Base-by-base conservation (phyloP, 2,329 filamentous ascomycete genomes). In the Ilyonectria robusta region DNA sequence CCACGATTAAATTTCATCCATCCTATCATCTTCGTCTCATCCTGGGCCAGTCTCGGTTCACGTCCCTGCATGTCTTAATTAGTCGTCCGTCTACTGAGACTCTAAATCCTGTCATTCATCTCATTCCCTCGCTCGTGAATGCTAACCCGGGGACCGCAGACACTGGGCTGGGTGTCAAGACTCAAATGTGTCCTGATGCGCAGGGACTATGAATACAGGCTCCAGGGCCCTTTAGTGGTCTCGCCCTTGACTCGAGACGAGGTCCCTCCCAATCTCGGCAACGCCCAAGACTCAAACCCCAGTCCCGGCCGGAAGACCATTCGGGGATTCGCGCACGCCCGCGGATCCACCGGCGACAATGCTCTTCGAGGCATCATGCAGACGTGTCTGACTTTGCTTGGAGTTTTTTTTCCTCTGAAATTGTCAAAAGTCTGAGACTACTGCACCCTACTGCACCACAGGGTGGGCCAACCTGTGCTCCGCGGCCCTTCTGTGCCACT, bases 41-140 rank as follows among this genome's bases (percentile, higher is more conserved):
- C 50, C 50, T 51, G 13, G 33, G 9, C 35, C 37, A 4, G 23
- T 35, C 53, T 46, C n/a, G n/a, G 37, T 19, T 19, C 51, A 54
- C 58, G 54, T 56, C 59, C 59, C 65, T 67, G 65, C 59, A 63
- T 63, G 54, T 67, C 64, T 56, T 23, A 21, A 26, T 59, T n/a
- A 40, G 35, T 59, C 48, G 29, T 17, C 46, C 26, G 35, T 31
- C 44, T 31, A 44, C 33, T 44, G 44, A 21, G 10, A 31, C 37
- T 62, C 51, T 29, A 26, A 37, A 11, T 40, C 17, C 31, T 7
- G 35, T 17, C 15, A 29, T 33, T 31, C 59, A 46, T 33, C 33
- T 55, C 15, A 26, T 29, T 48, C 21, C 23, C 15, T 48, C 6
- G 4, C 13, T n/a, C 8, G 40, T 42, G 7, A 42, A n/a, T 17